phyloP scores from a whole-genome alignment of 2,329 filamentous ascomycete genomes.

The Ilyonectria robusta region DNA sequence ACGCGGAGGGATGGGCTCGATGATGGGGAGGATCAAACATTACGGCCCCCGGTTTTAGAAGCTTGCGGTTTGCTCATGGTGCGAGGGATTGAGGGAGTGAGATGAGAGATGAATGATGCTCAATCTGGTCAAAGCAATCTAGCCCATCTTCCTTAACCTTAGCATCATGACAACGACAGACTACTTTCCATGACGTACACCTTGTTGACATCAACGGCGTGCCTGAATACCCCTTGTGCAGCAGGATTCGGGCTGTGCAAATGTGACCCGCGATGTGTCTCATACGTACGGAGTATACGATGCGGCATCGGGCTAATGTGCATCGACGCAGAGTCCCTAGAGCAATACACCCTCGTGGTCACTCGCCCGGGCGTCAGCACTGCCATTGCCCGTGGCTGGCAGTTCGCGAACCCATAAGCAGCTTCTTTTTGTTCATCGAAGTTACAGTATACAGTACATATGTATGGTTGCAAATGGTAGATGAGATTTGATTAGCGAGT shows the following conservation, averaged over 20 bases:
- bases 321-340: background rate
- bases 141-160: background rate
- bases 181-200: background rate
- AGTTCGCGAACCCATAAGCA: background rate
- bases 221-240: background rate
- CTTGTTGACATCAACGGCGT: background rate
- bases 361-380: background rate
- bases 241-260: background rate
- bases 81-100: background rate
- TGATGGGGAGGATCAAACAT: background rate
- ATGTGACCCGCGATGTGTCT: background rate
- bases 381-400: background rate
- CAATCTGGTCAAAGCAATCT: background rate
- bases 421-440: background rate
- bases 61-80: background rate
- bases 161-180: background rate
- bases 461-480: background rate
- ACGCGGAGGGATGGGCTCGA: background rate
- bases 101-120: background rate
- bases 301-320: background rate
- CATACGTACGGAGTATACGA: background rate
- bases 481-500: background rate
- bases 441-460: too few species aligned
- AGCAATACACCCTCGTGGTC: background rate
- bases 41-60: background rate